These are phyloP conservation scores for Phoma sp. DNA, from an alignment of 2,329 filamentous ascomycete species.

Conservation along the genomic window DNA sequence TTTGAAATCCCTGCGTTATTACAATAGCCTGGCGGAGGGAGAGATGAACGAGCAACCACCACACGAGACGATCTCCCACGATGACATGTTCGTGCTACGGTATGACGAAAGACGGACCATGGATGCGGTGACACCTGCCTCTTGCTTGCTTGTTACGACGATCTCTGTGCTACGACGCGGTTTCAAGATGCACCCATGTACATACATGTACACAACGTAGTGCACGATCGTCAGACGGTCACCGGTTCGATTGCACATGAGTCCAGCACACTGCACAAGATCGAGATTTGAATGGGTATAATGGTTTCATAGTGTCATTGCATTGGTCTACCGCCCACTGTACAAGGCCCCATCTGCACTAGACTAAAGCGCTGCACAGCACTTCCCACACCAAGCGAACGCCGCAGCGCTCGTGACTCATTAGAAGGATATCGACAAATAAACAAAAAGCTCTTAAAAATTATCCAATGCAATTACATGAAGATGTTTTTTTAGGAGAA, in stretches of 20 bases:
- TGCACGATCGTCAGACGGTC: neutral
- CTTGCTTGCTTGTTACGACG: constrained; percentile 6
- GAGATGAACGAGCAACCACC: constrained; percentile 9
- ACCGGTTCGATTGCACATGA: neutral
- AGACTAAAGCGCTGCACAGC: constrained; percentile 33
- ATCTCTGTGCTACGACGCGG: constrained; percentile 1
- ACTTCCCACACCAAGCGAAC: constrained; percentile 13
- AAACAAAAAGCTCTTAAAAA: constrained; percentile 16
- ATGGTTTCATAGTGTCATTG: constrained; percentile 21
- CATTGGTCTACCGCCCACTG: constrained; percentile 27
- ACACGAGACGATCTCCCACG: constrained; percentile 1
- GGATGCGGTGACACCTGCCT: constrained; percentile 19
- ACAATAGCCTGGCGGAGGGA: neutral
- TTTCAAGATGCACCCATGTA: constrained; percentile 1
- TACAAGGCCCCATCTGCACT: constrained; percentile 34
- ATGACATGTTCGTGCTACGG: constrained; percentile 17
- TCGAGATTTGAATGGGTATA: constrained; percentile 1
- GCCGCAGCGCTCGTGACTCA: constrained; percentile 19
- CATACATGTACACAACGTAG: neutral
- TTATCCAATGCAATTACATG: constrained; percentile 29
- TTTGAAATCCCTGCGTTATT: neutral
- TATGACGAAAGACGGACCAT: constrained; percentile 15
- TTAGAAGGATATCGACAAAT: constrained; percentile 22
- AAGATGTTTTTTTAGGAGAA: constrained; percentile 3
- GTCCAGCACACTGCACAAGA: neutral